A percentile compares a stretch with the other conserved stretches of the same genome.
These are phyloP conservation scores for Fusarium acutatum DNA, from an alignment of 2,329 filamentous ascomycete species.

Conservation along the genomic window DNA sequence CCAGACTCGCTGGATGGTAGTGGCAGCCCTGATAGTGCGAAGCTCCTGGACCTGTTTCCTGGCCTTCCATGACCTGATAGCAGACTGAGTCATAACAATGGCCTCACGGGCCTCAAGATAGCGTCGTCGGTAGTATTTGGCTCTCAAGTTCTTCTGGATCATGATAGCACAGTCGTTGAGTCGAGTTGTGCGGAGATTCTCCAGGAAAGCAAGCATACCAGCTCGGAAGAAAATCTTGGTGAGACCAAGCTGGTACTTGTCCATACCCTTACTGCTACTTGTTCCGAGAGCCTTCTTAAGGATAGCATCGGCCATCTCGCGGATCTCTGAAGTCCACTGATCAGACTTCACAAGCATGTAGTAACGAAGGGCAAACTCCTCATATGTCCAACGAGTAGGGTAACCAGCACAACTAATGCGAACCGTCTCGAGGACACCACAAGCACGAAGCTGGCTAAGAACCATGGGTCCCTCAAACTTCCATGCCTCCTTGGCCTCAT, in stretches of 20 bases:
- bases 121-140: constrained; percentile 92
- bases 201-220: constrained; percentile 97
- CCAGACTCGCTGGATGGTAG: constrained; percentile 95
- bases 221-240: constrained; percentile 99
- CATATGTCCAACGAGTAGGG: constrained; percentile 97
- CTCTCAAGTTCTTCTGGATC: constrained; percentile 97
- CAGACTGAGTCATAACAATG: constrained; percentile 81
- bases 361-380: constrained; percentile 96
- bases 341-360: constrained; percentile 95
- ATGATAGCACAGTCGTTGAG: constrained; percentile 94
- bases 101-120: constrained; percentile 88
- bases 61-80: constrained; percentile 79
- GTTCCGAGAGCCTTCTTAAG: constrained; percentile 86
- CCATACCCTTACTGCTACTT: constrained; percentile 75
- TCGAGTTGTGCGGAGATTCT: constrained; percentile 89
- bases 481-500: constrained; percentile 96
- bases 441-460: constrained; percentile 93
- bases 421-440: constrained; percentile 98
- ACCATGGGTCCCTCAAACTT: constrained; percentile 99
- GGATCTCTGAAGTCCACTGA: constrained; percentile 92
- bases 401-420: constrained; percentile 98
- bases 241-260: constrained; percentile 97
- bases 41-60: constrained; percentile 81
- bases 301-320: constrained; percentile 93
- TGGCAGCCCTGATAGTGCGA: constrained; percentile 85